Conservation (phyloP, 495 filamentous ascomycete genomes). For the Letharia columbiana region DNA sequence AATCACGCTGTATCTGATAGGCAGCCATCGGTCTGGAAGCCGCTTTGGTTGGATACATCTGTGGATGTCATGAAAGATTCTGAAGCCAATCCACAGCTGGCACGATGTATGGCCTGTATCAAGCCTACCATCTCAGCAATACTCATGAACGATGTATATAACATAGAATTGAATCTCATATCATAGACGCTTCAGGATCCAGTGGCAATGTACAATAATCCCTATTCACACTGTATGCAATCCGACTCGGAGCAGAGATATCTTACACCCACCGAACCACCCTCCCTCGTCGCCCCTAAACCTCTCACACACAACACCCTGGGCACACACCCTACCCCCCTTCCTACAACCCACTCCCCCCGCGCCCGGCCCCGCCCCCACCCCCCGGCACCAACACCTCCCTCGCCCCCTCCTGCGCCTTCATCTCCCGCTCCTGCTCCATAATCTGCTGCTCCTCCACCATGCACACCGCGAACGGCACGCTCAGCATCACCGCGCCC, state of each 20-base stretch:
- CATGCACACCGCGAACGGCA: constrained; percentile 87
- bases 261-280: constrained; percentile 5
- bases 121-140: not conserved
- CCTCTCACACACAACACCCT: not conserved
- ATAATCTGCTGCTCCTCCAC: constrained; percentile 91
- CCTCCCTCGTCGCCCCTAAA: not conserved
- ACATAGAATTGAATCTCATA: not conserved
- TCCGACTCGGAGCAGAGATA: constrained; percentile 12
- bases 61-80: too few relatives aligned
- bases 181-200: not conserved
- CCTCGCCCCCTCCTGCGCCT: constrained; percentile 73
- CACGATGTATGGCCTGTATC: not conserved
- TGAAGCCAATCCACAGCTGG: too few relatives aligned
- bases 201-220: not conserved
- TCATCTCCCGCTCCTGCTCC: constrained; percentile 95
- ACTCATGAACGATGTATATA: not conserved
- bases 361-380: too few relatives aligned
- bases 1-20: not conserved
- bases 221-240: constrained; percentile 1
- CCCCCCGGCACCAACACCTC: constrained; percentile 41
- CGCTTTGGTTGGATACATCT: not conserved
- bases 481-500: constrained; percentile 76
- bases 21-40: not conserved
- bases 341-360: not conserved
- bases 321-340: constrained; percentile 2